Percentiles rank a stretch among this genome's conserved stretches.
phyloP scores from a whole-genome alignment of 805 yeast species.

The Sugiyamaella boreocaroliniensis region DNA sequence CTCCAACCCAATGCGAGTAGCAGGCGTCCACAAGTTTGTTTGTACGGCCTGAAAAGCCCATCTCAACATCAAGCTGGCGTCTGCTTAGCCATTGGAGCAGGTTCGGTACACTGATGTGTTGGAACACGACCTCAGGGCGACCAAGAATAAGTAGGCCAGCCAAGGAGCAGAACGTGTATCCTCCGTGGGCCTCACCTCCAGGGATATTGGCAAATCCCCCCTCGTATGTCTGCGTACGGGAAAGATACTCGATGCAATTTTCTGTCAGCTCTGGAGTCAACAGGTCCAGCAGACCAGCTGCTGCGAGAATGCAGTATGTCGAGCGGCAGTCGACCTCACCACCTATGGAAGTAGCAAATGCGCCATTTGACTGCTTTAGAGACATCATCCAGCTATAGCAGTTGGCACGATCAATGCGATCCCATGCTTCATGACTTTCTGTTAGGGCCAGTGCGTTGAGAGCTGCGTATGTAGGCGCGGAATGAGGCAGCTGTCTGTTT shows the following conservation, averaged over 20 bases:
- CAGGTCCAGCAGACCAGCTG: slow-evolving; percentile 60
- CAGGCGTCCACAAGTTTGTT: slow-evolving; percentile 95
- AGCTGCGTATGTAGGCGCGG: slow-evolving; percentile 79
- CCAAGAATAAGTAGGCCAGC: slow-evolving; percentile 51
- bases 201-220: slow-evolving; percentile 93
- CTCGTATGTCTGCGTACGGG: slow-evolving; percentile 77
- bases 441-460: slow-evolving; percentile 53
- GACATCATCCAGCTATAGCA: slow-evolving; percentile 59
- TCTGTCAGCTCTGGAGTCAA: slow-evolving; percentile 51
- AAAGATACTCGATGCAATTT: slow-evolving; percentile 54
- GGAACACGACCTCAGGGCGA: slow-evolving; percentile 32
- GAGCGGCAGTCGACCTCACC: slow-evolving; percentile 85
- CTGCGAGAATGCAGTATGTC: slow-evolving; percentile 74
- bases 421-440: slow-evolving; percentile 38
- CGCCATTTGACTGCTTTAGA: slow-evolving; percentile 64
- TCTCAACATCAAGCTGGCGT: slow-evolving; percentile 69
- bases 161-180: slow-evolving; percentile 87
- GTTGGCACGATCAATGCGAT: slow-evolving; percentile 37
- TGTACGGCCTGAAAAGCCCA: slow-evolving; percentile 84
- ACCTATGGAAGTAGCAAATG: slow-evolving; percentile 62
- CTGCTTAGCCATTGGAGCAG: slow-evolving; percentile 59
- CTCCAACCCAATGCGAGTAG: slow-evolving; percentile 94
- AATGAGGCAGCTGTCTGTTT: slow-evolving; percentile 68
- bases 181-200: slow-evolving; percentile 91
- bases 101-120: slow-evolving; percentile 40